A percentile compares a stretch with the other conserved stretches of the same genome.
Evolutionary conservation across 768 basidiomycete genomes (phyloP).

Genomic region (Leucocoprinus birnbaumii): DNA sequence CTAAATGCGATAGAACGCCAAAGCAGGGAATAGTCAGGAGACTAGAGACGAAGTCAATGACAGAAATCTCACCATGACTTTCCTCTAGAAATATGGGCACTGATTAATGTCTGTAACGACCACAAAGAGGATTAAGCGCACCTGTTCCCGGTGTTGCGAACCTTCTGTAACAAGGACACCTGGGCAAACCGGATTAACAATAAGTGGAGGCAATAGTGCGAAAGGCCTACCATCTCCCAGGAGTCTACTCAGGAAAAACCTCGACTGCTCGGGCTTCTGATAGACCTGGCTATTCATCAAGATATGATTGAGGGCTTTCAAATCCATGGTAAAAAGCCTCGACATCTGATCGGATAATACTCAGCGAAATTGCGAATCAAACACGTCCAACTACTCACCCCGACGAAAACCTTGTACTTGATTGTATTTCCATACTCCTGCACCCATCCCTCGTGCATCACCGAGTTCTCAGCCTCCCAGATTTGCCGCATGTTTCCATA

Average conservation of each 20-base stretch:
- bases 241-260: conserved; percentile 35
- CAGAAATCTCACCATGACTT: conserved; percentile 39
- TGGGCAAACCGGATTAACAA: conserved; percentile 13
- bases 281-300: conserved; percentile 54
- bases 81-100: conserved; percentile 26
- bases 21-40: too few species aligned
- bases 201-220: neutral
- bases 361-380: neutral
- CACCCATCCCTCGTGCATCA: conserved; percentile 39
- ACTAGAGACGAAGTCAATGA: too few species aligned
- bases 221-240: conserved; percentile 38
- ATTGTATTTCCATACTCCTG: conserved; percentile 45
- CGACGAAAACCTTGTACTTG: conserved; percentile 39
- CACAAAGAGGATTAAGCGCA: conserved; percentile 14
- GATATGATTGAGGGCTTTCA: conserved; percentile 62
- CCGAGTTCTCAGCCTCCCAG: conserved; percentile 30
- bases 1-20: too few species aligned
- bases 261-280: conserved; percentile 46
- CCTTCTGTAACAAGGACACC: conserved; percentile 51
- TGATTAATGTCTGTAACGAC: neutral
- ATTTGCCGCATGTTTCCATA: conserved; percentile 49
- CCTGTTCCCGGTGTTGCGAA: conserved; percentile 45
- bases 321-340: conserved; percentile 56
- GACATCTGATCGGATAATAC: too few species aligned
- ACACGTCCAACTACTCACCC: conserved; percentile 27